Percentiles rank a stretch among this genome's conserved stretches.
phyloP scores from a whole-genome alignment of 805 yeast species.

The Zygoascus ofunaensis region DNA sequence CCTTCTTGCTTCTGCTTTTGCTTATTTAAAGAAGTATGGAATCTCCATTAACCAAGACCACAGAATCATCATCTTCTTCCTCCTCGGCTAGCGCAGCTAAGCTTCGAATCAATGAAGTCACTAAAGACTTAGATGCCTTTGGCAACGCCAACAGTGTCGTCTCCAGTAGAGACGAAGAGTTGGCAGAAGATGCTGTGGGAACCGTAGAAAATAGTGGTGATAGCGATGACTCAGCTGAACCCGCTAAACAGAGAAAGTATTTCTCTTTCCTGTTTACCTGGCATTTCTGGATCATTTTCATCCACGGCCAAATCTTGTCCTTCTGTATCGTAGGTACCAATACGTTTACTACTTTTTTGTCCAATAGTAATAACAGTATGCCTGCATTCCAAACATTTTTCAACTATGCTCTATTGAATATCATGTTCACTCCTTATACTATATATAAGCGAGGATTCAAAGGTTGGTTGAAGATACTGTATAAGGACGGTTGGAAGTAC shows the following conservation, averaged over 20 bases:
- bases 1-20: not conserved
- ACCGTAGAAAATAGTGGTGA: not conserved
- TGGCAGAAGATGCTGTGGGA: not conserved
- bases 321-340: conserved; percentile 35
- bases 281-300: conserved; percentile 34
- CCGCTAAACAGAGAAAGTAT: conserved; percentile 5
- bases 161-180: not conserved
- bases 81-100: not conserved
- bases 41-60: not conserved
- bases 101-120: not conserved
- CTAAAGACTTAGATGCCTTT: not conserved
- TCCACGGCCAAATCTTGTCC: conserved; percentile 36
- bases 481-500: conserved; percentile 35
- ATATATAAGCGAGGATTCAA: conserved; percentile 32
- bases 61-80: not conserved
- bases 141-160: not conserved
- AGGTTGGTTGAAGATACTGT: conserved; percentile 26
- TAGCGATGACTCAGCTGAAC: not conserved
- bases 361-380: conserved; percentile 30
- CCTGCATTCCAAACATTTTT: conserved; percentile 39
- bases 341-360: conserved; percentile 34
- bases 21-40: not conserved
- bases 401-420: conserved; percentile 31
- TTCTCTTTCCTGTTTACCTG: conserved; percentile 25
- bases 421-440: conserved; percentile 33